Base-by-base conservation (phyloP, 352 stramenopile genomes). In the Globisporangium perplexum region DNA sequence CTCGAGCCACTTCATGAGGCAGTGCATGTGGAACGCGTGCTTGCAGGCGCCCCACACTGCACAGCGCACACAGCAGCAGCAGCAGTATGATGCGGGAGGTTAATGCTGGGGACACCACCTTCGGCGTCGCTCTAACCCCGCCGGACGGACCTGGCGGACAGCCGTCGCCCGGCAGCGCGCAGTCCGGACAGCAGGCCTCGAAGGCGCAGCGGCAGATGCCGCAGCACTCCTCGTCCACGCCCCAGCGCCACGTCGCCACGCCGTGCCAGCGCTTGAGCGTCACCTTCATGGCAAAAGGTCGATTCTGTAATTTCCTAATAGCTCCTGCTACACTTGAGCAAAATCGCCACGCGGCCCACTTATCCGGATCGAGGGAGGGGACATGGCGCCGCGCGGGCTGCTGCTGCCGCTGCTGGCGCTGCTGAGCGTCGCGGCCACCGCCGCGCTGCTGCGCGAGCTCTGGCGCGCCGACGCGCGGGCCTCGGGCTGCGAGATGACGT, bases 21-120 rank as follows among this genome's bases (percentile, higher is more conserved):
- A 97, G 63, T 97, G 88, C 83, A 96, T 96, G 68, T 96, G 89
- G 57, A 97, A 95, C 48, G 86, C 87, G 63, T 96, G 88, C 55
- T 94, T 95, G 66, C 88, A 96, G 14, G 72, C 66, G 31, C 88
- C 88, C 87, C 87, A 97, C 6, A 96, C 88, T 73, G 57, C 5
- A 7, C 7, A 36, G 10, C 5, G 30, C 2, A 30, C 15, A 18
- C n/a, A 46, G 12, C 23, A 35, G 23, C n/a, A n/a, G n/a, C n/a
- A n/a, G n/a, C n/a, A n/a, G n/a, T n/a, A n/a, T n/a, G n/a, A n/a
- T n/a, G n/a, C n/a, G n/a, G n/a, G n/a, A n/a, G n/a, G n/a, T n/a
- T n/a, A n/a, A n/a, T n/a, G n/a, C n/a, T n/a, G n/a, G n/a, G n/a
- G n/a, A n/a, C n/a, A n/a, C n/a, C n/a, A n/a, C n/a, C n/a, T n/a